These are phyloP conservation scores for Penicillium sp. DNA, from an alignment of 2,329 filamentous ascomycete species.

Conservation along the genomic window DNA sequence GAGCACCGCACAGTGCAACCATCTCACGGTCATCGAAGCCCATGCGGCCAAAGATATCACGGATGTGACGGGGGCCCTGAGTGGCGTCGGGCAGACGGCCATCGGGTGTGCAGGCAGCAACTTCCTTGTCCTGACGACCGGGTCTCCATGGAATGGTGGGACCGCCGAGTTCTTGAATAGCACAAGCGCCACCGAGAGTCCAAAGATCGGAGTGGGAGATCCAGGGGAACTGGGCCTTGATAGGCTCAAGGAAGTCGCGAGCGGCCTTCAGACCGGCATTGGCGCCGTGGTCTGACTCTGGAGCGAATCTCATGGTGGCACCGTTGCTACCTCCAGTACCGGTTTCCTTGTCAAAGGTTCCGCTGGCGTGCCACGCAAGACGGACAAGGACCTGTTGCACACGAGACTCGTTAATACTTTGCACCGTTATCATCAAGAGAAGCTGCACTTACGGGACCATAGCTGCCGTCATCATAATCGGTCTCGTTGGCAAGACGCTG, in stretches of 20 bases:
- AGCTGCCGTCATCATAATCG: slow-evolving; percentile 95
- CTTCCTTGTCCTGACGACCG: slow-evolving; percentile 77
- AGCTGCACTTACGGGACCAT: slow-evolving; percentile 67
- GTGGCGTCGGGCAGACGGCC: slow-evolving; percentile 83
- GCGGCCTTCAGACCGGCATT: slow-evolving; percentile 87
- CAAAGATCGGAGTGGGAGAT: slow-evolving; percentile 95
- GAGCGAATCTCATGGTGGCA: slow-evolving; percentile 92
- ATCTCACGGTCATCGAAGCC: slow-evolving; percentile 97
- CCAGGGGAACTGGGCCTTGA: slow-evolving; percentile 92
- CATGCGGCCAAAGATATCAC: slow-evolving; percentile 94
- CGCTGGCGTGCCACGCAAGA: slow-evolving; percentile 90
- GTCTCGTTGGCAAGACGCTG: slow-evolving; percentile 79
- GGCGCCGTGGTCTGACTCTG: slow-evolving; percentile 86
- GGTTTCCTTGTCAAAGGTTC: slow-evolving; percentile 87
- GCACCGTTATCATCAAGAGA: background rate
- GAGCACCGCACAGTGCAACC: slow-evolving; percentile 81
- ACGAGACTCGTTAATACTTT: background rate
- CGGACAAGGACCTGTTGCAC: slow-evolving; percentile 67
- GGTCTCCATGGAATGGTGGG: slow-evolving; percentile 85
- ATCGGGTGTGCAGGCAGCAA: slow-evolving; percentile 85
- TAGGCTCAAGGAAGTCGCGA: slow-evolving; percentile 87
- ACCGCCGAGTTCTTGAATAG: slow-evolving; percentile 94
- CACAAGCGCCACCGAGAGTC: slow-evolving; percentile 82
- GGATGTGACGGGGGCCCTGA: slow-evolving; percentile 78
- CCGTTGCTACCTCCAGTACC: slow-evolving; percentile 92